A percentile compares a stretch with the other conserved stretches of the same genome.
phyloP scores from a whole-genome alignment of 1,284 basidiomycete species.

The Neonothopanus nambi region DNA sequence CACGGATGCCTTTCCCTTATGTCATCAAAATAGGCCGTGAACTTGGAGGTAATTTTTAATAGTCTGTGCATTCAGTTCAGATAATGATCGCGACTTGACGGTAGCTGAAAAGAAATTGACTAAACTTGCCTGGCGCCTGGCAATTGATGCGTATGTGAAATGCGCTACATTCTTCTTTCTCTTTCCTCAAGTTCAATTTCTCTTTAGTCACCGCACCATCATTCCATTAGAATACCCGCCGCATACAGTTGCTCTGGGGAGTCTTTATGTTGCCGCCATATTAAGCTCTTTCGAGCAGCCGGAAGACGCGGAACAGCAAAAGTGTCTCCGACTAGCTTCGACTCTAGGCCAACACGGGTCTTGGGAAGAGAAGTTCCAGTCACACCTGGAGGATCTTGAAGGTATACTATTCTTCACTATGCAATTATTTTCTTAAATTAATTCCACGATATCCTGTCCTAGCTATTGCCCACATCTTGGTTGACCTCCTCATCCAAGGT shows the following conservation, averaged over 20 bases:
- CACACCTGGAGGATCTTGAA: slow-evolving; percentile 75
- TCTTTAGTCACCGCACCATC: slow-evolving; percentile 74
- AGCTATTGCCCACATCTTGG: slow-evolving; percentile 85
- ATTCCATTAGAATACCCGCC: slow-evolving; percentile 87
- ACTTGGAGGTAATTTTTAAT: slow-evolving; percentile 56
- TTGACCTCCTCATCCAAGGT: slow-evolving; percentile 79
- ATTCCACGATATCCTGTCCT: slow-evolving; percentile 12
- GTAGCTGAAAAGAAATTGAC: slow-evolving; percentile 73
- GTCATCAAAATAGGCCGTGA: slow-evolving; percentile 83
- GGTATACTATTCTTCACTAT: slow-evolving; percentile 38
- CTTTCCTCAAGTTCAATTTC: slow-evolving; percentile 2
- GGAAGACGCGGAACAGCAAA: slow-evolving; percentile 35
- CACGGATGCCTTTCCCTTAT: slow-evolving; percentile 81
- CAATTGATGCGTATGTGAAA: slow-evolving; percentile 72
- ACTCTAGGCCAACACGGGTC: slow-evolving; percentile 58
- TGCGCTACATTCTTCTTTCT: background rate
- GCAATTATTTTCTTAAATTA: background rate
- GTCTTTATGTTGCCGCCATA: slow-evolving; percentile 79
- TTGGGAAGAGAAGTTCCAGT: slow-evolving; percentile 73
- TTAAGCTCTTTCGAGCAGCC: slow-evolving; percentile 64
- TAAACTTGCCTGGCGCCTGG: slow-evolving; percentile 82
- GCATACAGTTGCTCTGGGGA: slow-evolving; percentile 83
- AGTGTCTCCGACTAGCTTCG: slow-evolving; percentile 49
- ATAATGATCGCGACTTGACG: background rate
- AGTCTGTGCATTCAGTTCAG: background rate